Percentiles rank a stretch among this genome's conserved stretches.
These are phyloP conservation scores for Iris pallida DNA, from an alignment of 116 monocot species.

Conservation along the genomic window DNA sequence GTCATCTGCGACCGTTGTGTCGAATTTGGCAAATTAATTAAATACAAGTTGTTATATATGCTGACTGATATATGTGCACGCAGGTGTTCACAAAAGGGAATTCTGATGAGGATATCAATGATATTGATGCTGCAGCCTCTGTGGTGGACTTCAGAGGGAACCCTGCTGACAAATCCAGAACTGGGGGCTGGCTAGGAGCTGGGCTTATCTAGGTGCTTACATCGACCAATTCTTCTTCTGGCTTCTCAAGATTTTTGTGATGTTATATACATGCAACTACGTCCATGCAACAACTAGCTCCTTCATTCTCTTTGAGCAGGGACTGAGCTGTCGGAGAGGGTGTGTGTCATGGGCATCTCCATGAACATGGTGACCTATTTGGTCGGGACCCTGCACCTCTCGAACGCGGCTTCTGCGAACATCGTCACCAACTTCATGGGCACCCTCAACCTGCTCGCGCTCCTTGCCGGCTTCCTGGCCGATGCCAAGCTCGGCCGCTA, in stretches of 20 bases:
- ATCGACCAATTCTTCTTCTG: neutral
- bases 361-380: conserved; percentile 54
- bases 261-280: neutral
- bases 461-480: conserved; percentile 46
- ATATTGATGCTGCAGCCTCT: neutral
- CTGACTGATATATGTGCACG: too few relatives aligned
- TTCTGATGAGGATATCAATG: too few relatives aligned
- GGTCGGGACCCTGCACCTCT: conserved; percentile 37
- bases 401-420: conserved; percentile 34
- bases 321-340: conserved; percentile 16
- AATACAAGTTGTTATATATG: too few relatives aligned
- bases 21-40: too few relatives aligned
- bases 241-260: neutral
- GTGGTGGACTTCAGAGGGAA: conserved; percentile 40
- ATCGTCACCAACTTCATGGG: conserved; percentile 58
- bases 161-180: conserved; percentile 50
- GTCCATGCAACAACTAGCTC: neutral
- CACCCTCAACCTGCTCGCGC: conserved; percentile 40
- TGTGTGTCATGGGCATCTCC: conserved; percentile 30
- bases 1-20: too few relatives aligned
- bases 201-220: conserved; percentile 47
- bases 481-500: conserved; percentile 47
- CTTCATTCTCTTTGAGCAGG: neutral
- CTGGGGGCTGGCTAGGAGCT: conserved; percentile 71
- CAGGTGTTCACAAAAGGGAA: too few relatives aligned